Conservation (phyloP, 352 stramenopile species). For the Aphanomyces cochlioides region DNA sequence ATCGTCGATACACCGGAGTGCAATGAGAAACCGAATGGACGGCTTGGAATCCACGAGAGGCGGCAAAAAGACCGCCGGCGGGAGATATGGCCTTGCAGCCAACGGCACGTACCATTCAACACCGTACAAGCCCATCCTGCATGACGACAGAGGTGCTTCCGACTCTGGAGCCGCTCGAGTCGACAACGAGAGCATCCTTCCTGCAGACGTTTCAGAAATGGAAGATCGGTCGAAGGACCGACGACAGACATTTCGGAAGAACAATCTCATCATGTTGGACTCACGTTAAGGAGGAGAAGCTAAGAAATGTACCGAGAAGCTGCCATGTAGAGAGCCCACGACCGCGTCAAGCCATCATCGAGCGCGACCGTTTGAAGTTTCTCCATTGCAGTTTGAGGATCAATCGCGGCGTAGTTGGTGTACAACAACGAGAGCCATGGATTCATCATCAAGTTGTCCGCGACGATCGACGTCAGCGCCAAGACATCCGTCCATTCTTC, state of each 20-base stretch:
- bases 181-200: too few relatives aligned
- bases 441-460: constrained; percentile 41
- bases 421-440: constrained; percentile 72
- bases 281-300: too few relatives aligned
- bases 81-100: background rate
- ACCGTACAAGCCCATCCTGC: background rate
- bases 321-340: constrained; percentile 65
- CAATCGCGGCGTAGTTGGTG: constrained; percentile 64
- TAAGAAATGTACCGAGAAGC: constrained; percentile 6
- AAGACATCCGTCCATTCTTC: constrained; percentile 62
- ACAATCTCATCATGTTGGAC: too few relatives aligned
- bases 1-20: constrained; percentile 17
- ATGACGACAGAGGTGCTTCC: too few relatives aligned
- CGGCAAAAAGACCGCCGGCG: constrained; percentile 9
- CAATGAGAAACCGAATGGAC: background rate
- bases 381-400: constrained; percentile 41
- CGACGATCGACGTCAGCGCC: constrained; percentile 47
- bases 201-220: too few relatives aligned
- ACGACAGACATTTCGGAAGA: too few relatives aligned
- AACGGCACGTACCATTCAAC: background rate
- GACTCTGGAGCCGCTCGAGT: too few relatives aligned
- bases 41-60: background rate
- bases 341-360: constrained; percentile 73
- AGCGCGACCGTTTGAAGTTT: constrained; percentile 58
- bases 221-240: too few relatives aligned